phyloP scores from a whole-genome alignment of 2,329 filamentous ascomycete species.

The Teratosphaeria gauchensis region DNA sequence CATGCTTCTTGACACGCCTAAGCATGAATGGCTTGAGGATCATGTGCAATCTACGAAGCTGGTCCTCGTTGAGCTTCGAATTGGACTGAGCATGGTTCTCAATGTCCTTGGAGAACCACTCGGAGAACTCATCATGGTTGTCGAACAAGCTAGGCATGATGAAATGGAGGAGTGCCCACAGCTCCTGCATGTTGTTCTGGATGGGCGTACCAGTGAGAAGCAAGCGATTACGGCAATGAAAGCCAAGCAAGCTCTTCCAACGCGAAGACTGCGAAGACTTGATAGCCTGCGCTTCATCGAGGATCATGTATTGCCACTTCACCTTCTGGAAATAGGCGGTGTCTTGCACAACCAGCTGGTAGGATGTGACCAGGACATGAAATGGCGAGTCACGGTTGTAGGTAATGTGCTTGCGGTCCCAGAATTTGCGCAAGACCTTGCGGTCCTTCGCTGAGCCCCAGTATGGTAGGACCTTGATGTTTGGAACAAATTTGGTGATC shows the following conservation, averaged over 20 bases:
- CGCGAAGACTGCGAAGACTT: slow-evolving; percentile 93
- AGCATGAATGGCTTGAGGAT: slow-evolving; percentile 99
- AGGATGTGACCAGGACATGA: slow-evolving; percentile 92
- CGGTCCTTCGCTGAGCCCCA: slow-evolving; percentile 92
- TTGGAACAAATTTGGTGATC: slow-evolving; percentile 86
- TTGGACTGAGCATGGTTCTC: slow-evolving; percentile 98
- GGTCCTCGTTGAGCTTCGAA: slow-evolving; percentile 98
- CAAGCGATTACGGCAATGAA: slow-evolving; percentile 90
- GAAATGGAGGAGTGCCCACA: slow-evolving; percentile 96
- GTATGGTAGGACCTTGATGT: slow-evolving; percentile 91
- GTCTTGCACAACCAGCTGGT: slow-evolving; percentile 92
- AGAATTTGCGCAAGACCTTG: slow-evolving; percentile 95
- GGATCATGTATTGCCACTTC: slow-evolving; percentile 99
- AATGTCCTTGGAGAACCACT: slow-evolving; percentile 93
- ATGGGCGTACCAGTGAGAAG: slow-evolving; percentile 94
- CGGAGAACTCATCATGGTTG: slow-evolving; percentile 84
- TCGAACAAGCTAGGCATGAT: slow-evolving; percentile 99
- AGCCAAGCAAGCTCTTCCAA: slow-evolving; percentile 90
- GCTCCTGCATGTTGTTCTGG: slow-evolving; percentile 99
- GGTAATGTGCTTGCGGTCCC: slow-evolving; percentile 95
- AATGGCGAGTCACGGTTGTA: slow-evolving; percentile 90
- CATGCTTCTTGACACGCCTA: slow-evolving; percentile 98
- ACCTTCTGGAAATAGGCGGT: slow-evolving; percentile 98
- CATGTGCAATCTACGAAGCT: slow-evolving; percentile 94
- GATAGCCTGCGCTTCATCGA: slow-evolving; percentile 97